These are phyloP conservation scores for Peziza echinospora DNA, from an alignment of 495 filamentous ascomycete genomes.

Conservation along the genomic window DNA sequence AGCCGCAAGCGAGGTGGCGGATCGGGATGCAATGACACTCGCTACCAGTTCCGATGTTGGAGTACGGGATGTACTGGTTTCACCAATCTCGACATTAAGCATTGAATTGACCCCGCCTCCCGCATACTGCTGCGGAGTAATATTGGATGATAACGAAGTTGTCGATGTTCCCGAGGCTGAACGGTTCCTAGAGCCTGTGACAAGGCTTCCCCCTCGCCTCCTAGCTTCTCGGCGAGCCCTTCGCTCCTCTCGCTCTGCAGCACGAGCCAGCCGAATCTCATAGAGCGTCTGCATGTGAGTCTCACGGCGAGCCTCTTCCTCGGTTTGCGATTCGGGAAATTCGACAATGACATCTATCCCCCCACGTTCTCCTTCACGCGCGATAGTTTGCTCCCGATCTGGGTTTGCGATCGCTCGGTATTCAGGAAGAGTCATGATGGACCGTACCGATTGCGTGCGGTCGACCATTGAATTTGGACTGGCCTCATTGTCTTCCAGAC, in stretches of 20 bases:
- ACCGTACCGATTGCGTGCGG: conserved; percentile 68
- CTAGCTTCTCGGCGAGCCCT: conserved; percentile 31
- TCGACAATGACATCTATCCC: conserved; percentile 88
- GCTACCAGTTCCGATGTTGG: not conserved
- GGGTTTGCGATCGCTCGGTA: conserved; percentile 38
- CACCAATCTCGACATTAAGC: not conserved
- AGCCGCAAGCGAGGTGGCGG: conserved; percentile 17
- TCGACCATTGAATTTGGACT: conserved; percentile 27
- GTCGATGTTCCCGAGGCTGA: not conserved
- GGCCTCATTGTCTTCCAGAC: conserved; percentile 9
- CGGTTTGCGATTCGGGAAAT: conserved; percentile 43
- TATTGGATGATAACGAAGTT: not conserved
- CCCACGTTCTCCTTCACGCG: conserved; percentile 70
- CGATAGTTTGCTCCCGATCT: conserved; percentile 65
- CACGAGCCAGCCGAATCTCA: conserved; percentile 62
- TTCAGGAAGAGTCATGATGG: conserved; percentile 73
- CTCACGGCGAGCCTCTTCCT: conserved; percentile 65
- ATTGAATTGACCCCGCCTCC: not conserved
- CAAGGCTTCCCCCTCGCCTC: not conserved
- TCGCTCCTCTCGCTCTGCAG: conserved; percentile 61
- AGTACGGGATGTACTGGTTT: not conserved
- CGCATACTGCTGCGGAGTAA: conserved; percentile 25
- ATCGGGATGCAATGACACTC: conserved; percentile 18
- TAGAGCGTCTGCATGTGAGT: conserved; percentile 84
- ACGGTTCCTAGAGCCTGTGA: not conserved